Evolutionary conservation across 78 protist species (phyloP).

Genomic region (Polysphondylium violaceum): DNA sequence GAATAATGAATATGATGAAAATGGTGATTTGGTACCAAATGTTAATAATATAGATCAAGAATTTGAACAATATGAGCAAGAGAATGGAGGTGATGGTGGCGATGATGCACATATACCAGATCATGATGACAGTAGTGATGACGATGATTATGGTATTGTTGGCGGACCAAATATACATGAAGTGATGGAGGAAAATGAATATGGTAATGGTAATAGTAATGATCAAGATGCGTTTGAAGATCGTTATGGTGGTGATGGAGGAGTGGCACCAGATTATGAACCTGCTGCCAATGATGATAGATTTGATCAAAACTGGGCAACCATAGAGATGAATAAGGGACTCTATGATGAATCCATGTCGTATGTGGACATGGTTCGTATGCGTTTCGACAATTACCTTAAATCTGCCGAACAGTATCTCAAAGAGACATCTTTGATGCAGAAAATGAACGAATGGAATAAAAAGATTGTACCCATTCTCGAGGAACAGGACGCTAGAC

Average conservation of each 20-base stretch:
- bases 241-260: background rate
- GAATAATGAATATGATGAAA: background rate
- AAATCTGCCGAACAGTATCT: constrained; percentile 41
- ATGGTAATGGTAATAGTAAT: background rate
- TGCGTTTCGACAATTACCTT: constrained; percentile 54
- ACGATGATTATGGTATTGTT: constrained; percentile 3
- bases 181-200: background rate
- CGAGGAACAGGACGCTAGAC: constrained; percentile 47
- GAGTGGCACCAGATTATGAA: no score
- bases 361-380: no score
- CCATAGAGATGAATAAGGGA: constrained; percentile 4
- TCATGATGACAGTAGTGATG: background rate
- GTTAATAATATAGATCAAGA: background rate
- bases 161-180: background rate
- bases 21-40: background rate
- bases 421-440: constrained; percentile 42
- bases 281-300: background rate
- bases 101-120: background rate
- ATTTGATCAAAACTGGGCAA: background rate
- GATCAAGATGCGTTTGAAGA: background rate
- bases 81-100: background rate
- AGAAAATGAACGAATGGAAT: constrained; percentile 73
- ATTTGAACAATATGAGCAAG: constrained; percentile 9
- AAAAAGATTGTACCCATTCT: constrained; percentile 38
- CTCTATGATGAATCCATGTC: constrained; percentile 15